Base-by-base conservation (phyloP, 768 basidiomycete species). In the Trametes villosa region DNA sequence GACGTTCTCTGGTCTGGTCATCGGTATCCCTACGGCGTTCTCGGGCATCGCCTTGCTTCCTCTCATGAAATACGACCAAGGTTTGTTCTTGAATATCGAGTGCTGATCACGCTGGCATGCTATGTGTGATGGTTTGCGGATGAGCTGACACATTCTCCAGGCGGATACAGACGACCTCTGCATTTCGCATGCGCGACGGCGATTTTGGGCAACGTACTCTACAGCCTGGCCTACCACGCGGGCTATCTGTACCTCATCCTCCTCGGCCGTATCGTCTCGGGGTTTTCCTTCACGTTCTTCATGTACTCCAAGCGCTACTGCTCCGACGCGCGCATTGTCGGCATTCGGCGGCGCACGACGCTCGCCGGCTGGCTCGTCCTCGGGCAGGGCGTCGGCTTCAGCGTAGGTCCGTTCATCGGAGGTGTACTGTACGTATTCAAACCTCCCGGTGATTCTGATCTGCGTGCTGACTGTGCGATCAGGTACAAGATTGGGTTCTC, bases 301-400 rank as follows among this genome's bases (percentile, higher is more conserved):
- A 83, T 91, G 86, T 89, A 88, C 72, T 75, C 72, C 65, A 89
- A 88, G 65, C 80, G 85, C 15, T 89, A 86, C 68, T 89, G 87
- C 70, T 81, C 80, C n/a, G 88, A 89, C 69, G 81, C 84, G 4
- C 82, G 83, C 17, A 80, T 89, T 53, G 84, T 90, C 44, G 86
- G 87, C 29, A 70, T 88, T 27, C 82, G 86, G 27, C 77, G 83
- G 24, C 77, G 87, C 31, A 88, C 86, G 12, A 85, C 82, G 0
- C 79, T 88, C 18, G 85, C 84, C 4, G 80, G 83, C 17, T 86
- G 81, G 81, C 73, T 86, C 22, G 86, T 88, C 31, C 73, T 88
- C 2, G 84, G 86, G 0, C 87, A 88, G 66, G 85, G 80, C 9
- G 59, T 83, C 3, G 87, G 88, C 0, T 81, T 87, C 75, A 84